Conservation (phyloP, 148 eudicot genomes). For the Drosera capensis region DNA sequence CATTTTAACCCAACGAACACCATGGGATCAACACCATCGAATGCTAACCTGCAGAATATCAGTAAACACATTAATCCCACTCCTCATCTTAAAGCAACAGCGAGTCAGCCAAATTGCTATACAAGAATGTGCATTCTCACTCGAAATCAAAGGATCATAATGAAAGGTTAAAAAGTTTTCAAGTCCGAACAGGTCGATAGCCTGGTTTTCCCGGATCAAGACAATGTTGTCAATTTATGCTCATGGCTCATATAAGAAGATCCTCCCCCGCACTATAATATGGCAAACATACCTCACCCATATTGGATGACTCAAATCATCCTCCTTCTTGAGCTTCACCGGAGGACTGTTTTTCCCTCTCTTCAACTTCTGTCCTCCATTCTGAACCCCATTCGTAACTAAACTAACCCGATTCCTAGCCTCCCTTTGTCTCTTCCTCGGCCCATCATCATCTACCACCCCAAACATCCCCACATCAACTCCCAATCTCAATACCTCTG, state of each 20-base stretch:
- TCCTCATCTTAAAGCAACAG: too few species aligned
- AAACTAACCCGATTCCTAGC: slow-evolving; percentile 16
- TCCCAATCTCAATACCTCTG: slow-evolving; percentile 32
- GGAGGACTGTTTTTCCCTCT: slow-evolving; percentile 13
- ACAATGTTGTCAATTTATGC: too few species aligned
- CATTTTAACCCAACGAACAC: slow-evolving; percentile 61
- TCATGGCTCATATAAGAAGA: too few species aligned
- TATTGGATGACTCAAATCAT: slow-evolving; percentile 17
- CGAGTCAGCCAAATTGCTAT: too few species aligned
- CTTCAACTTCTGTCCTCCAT: slow-evolving; percentile 11
- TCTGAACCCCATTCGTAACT: slow-evolving; percentile 4
- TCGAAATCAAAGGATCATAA: background rate
- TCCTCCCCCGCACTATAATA: too few species aligned
- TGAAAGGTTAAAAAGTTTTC: background rate
- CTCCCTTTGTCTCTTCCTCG: slow-evolving; percentile 28
- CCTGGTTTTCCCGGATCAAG: too few species aligned
- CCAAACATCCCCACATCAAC: slow-evolving; percentile 21
- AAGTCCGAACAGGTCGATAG: too few species aligned
- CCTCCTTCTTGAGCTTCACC: slow-evolving; percentile 8
- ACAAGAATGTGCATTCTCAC: background rate
- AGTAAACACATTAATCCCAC: slow-evolving; percentile 3
- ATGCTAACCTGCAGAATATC: slow-evolving; percentile 40
- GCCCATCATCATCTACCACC: slow-evolving; percentile 14
- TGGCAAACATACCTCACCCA: slow-evolving; percentile 38
- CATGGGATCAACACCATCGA: slow-evolving; percentile 50